These are phyloP conservation scores for Bipolaris zeicola DNA, from an alignment of 2,329 filamentous ascomycete species.

Conservation along the genomic window DNA sequence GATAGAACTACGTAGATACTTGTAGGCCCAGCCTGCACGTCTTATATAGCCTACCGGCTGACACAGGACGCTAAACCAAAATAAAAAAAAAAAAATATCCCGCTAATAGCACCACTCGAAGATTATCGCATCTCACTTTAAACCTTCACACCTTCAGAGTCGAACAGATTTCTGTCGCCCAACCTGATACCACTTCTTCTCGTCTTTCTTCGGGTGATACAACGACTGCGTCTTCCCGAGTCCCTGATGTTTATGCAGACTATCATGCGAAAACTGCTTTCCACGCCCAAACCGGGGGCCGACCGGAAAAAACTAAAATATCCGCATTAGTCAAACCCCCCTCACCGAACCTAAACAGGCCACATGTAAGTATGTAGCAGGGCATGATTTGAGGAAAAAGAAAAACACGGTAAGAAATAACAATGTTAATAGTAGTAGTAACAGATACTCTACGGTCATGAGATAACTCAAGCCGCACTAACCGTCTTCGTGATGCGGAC, in stretches of 20 bases:
- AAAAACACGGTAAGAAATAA: neutral
- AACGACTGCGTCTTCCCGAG: neutral
- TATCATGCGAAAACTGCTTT: constrained; percentile 3
- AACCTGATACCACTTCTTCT: neutral
- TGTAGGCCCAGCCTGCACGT: no score
- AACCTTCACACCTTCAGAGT: neutral
- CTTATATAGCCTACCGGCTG: no score
- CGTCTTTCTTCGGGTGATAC: neutral
- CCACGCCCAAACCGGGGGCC: constrained; percentile 13
- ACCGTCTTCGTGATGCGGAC: constrained; percentile 71
- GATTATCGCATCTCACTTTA: neutral
- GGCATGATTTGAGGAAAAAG: no score
- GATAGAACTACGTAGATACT: no score
- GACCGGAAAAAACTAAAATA: constrained; percentile 18
- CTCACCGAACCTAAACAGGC: neutral
- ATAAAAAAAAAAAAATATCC: no score
- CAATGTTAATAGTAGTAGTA: neutral
- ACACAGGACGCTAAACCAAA: no score
- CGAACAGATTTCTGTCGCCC: neutral
- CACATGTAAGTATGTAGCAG: neutral
- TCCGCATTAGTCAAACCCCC: constrained; percentile 7
- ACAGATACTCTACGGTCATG: constrained; percentile 2
- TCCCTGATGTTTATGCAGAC: neutral
- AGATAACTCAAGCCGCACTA: constrained; percentile 30
- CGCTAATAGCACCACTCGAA: no score